A percentile compares a stretch with the other conserved stretches of the same genome.
phyloP scores from a whole-genome alignment of 1,139 yeast species.

The Blastobotrys petasosporus region DNA sequence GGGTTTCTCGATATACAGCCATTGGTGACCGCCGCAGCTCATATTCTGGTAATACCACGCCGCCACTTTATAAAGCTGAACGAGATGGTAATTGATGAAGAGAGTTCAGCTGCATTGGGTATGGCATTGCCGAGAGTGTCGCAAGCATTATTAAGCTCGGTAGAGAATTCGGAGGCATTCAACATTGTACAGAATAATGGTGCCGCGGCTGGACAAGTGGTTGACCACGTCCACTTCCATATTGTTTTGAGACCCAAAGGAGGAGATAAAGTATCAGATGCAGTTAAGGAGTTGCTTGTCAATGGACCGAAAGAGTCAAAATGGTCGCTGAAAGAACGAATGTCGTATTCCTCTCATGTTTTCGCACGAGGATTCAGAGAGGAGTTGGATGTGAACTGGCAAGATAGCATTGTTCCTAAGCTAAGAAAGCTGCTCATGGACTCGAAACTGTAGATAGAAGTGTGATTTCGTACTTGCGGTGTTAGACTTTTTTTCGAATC shows the following conservation, averaged over 20 bases:
- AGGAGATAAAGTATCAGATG: constrained; percentile 8
- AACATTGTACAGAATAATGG: constrained; percentile 85
- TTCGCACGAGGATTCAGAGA: constrained; percentile 31
- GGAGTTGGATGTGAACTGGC: constrained; percentile 28
- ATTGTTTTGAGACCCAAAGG: constrained; percentile 25
- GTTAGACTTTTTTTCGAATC: no score
- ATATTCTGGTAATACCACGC: constrained; percentile 73
- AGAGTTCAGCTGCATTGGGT: constrained; percentile 66
- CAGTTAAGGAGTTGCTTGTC: constrained; percentile 10
- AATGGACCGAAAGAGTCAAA: constrained; percentile 8
- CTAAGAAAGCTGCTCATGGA: constrained; percentile 8
- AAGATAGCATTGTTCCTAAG: constrained; percentile 15
- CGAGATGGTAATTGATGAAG: constrained; percentile 64
- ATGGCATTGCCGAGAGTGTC: constrained; percentile 60
- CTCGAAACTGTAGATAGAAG: no score
- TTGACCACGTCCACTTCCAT: constrained; percentile 89
- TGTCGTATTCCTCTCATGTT: constrained; percentile 24
- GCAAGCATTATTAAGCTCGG: constrained; percentile 42
- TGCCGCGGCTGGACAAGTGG: constrained; percentile 77
- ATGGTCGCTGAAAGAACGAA: constrained; percentile 14
- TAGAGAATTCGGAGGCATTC: constrained; percentile 62
- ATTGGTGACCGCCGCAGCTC: constrained; percentile 53
- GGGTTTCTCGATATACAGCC: constrained; percentile 85
- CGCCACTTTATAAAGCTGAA: constrained; percentile 76
- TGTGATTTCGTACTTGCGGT: no score